Evolutionary conservation across 306 rosid genomes (phyloP).

Genomic region (Pyrus pyrifolia): DNA sequence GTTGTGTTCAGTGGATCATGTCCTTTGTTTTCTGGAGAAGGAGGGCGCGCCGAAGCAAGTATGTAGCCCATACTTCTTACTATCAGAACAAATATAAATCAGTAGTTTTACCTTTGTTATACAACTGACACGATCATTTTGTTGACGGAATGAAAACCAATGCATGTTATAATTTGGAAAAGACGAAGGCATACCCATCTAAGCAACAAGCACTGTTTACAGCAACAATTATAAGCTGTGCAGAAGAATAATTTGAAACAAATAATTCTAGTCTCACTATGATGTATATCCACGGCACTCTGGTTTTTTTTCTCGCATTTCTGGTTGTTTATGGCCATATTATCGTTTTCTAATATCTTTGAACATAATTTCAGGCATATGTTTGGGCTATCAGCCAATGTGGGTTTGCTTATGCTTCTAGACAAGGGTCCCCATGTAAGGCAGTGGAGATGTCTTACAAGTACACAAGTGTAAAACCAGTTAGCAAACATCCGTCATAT

Average conservation of each 20-base stretch:
- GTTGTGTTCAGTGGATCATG: conserved; percentile 55
- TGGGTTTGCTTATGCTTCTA: conserved; percentile 73
- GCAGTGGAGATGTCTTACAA: conserved; percentile 78
- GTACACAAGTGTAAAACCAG: conserved; percentile 50
- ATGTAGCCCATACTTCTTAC: conserved; percentile 30
- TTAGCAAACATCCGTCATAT: conserved; percentile 20
- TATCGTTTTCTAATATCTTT: not conserved
- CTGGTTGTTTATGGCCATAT: not conserved
- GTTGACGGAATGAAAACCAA: not conserved
- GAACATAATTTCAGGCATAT: conserved; percentile 49
- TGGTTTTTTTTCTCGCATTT: not conserved
- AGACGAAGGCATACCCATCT: not conserved
- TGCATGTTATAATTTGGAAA: not conserved
- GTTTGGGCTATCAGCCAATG: conserved; percentile 50
- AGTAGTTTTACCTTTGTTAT: not conserved
- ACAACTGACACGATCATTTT: not conserved
- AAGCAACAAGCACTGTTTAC: not conserved
- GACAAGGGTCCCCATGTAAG: conserved; percentile 49
- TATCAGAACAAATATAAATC: not conserved
- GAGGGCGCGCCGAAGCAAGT: conserved; percentile 78
- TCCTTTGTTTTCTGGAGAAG: conserved; percentile 74
- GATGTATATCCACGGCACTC: not conserved
- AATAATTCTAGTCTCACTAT: not conserved
- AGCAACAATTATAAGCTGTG: not conserved
- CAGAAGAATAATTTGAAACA: not conserved